Base-by-base conservation (phyloP, 257 asterid species). In the Salvia hispanica region DNA sequence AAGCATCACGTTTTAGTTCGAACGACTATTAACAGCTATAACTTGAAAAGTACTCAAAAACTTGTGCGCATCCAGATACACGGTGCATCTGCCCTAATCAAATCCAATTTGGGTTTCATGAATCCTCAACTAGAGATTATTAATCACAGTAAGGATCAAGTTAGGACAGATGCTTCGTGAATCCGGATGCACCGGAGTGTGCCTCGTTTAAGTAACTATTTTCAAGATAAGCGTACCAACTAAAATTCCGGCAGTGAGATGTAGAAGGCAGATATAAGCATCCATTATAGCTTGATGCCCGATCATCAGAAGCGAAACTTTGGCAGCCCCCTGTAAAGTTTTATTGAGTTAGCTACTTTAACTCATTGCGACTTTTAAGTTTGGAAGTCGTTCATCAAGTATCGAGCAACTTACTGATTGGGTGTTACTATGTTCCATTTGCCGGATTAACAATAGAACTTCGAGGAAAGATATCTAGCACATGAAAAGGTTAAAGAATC, bases 221-320 rank as follows among this genome's bases (percentile, higher is more conserved):
- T 39, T 39, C 43, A 39, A 39, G 43, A 7, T 40, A 40, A 8
- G 11, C 95, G 69, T 80, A 94, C 99, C 99, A 62, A 94, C 96
- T 69, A 94, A 80, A 70, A 94, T 89, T 74, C 99, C 98, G 10
- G 99, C 96, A n/a, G 97, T 94, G 56, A 94, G 96, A 82, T 91
- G 99, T 48, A 94, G 77, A 81, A 94, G 98, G 76, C 99, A 94
- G 71, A 91, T 82, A 76, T 94, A 94, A 57, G 99, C 93, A 78
- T 94, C 99, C 92, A 94, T 87, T 82, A 94, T 91, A 42, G 98
- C 99, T 66, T 94, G 98, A 72, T 94, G 99, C 54, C 98, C 99
- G 57, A 94, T 80, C 96, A 89, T 91, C 79, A 84, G 74, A 77
- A 91, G 83, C 13, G 99, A 94, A 74, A 94, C 99, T 86, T 94